Percentiles rank a stretch among this genome's conserved stretches.
Conservation (phyloP, 306 rosid genomes). For the Quercus parvula region DNA sequence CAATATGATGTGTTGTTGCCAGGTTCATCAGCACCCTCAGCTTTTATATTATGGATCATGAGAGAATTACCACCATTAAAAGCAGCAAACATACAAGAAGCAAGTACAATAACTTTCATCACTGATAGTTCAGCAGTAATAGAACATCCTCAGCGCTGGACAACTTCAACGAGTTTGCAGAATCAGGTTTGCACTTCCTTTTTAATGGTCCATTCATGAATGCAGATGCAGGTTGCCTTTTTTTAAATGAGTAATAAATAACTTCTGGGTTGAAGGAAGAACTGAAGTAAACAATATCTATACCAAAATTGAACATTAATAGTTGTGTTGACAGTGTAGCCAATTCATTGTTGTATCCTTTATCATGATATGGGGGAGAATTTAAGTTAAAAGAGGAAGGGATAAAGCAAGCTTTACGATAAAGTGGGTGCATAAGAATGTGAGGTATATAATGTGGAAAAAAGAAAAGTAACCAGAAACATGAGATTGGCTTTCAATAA, state of each 20-base stretch:
- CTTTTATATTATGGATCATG: slow-evolving; percentile 74
- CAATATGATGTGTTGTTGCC: slow-evolving; percentile 31
- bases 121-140: slow-evolving; percentile 40
- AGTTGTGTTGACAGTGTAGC: not conserved
- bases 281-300: too few relatives aligned
- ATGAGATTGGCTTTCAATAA: too few relatives aligned
- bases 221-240: not conserved
- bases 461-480: too few relatives aligned
- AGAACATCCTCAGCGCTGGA: slow-evolving; percentile 69
- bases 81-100: slow-evolving; percentile 46
- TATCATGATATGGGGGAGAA: not conserved
- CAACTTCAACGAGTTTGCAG: slow-evolving; percentile 51
- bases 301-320: not conserved
- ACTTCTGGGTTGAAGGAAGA: too few relatives aligned
- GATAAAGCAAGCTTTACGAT: too few relatives aligned
- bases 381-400: too few relatives aligned
- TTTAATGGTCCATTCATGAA: not conserved
- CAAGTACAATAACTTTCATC: slow-evolving; percentile 58
- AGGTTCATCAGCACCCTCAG: slow-evolving; percentile 90
- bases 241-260: too few relatives aligned
- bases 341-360: not conserved
- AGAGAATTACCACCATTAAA: slow-evolving; percentile 69
- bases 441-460: too few relatives aligned
- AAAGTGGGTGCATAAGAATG: too few relatives aligned
- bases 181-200: slow-evolving; percentile 50